Evolutionary conservation across 2,329 filamentous ascomycete species (phyloP), one percentile per base, ranked within the genome.

Genomic region (Penicillium thymicola): DNA sequence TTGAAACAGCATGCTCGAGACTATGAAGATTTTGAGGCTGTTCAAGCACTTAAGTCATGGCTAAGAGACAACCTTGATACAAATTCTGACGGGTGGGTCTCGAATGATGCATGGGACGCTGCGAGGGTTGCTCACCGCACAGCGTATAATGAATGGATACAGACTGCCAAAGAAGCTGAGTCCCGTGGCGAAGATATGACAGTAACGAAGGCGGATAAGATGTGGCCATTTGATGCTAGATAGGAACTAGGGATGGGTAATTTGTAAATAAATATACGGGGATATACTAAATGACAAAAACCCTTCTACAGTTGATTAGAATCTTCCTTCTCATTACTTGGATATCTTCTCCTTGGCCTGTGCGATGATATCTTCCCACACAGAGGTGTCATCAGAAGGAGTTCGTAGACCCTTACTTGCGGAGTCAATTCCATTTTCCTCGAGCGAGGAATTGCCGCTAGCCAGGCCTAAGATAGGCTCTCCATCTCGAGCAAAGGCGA

Each of bases 401-500:
- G 66, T 61, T 25, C 55, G 66, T 44, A 75, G 54, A 0, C 72
- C 70, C 27, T 64, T 62, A 5, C 25, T 37, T 14, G 50, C 38
- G 1, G 49, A 32, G 9, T 55, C 40, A 41, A 54, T 57, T 9
- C n/a, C 50, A n/a, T 44, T 47, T 40, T 48, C 57, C 13, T 45
- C 50, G 14, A 34, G 38, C 2, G 59, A 46, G 27, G 55, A 42
- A 8, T 44, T 48, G 30, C 58, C 60, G 45, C 56, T 63, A 37
- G 60, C 42, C 23, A 68, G 68, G 63, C 75, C 71, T 66, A 83
- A 49, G 62, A 77, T 78, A 34, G 61, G 71, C 68, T 83, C 81
- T 0, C 76, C 79, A 67, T 84, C 80, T 51, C 76, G 77, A 11
- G 78, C 81, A 70, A 81, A 82, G 44, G 76, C 78, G 62, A 84